Conservation (phyloP, 495 filamentous ascomycete species). For the Extremus antarcticus region DNA sequence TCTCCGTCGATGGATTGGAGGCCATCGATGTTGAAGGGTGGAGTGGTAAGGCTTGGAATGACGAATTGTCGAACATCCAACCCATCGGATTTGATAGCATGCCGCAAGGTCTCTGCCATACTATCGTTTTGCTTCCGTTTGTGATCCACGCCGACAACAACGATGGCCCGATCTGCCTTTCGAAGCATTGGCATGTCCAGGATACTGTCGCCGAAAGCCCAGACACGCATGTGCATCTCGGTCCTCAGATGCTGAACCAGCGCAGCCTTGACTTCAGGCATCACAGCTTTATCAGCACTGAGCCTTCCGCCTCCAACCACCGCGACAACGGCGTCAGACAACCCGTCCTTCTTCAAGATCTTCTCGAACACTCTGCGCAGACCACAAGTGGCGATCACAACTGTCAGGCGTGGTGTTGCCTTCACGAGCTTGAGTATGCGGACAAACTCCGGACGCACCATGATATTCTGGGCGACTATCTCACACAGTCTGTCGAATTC, state of each 20-base stretch:
- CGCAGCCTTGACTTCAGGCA: slow-evolving; percentile 39
- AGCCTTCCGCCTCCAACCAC: slow-evolving; percentile 39
- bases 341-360: slow-evolving; percentile 38
- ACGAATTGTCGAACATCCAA: slow-evolving; percentile 40
- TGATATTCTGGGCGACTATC: slow-evolving; percentile 35
- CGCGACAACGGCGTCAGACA: slow-evolving; percentile 38
- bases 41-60: slow-evolving; percentile 33
- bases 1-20: slow-evolving; percentile 29
- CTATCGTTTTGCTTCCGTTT: slow-evolving; percentile 40
- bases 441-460: slow-evolving; percentile 41
- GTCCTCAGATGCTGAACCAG: slow-evolving; percentile 37
- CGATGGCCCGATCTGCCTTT: slow-evolving; percentile 43
- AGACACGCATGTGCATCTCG: slow-evolving; percentile 34
- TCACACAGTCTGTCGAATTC: slow-evolving; percentile 41
- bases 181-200: slow-evolving; percentile 50
- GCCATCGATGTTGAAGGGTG: slow-evolving; percentile 35
- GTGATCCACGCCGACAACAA: slow-evolving; percentile 45
- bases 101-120: slow-evolving; percentile 42
- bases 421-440: slow-evolving; percentile 33
- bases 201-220: slow-evolving; percentile 54
- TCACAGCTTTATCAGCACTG: slow-evolving; percentile 39
- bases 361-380: slow-evolving; percentile 47
- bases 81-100: slow-evolving; percentile 35
- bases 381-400: slow-evolving; percentile 49
- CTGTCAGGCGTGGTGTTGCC: slow-evolving; percentile 35